A percentile compares a stretch with the other conserved stretches of the same genome.
Evolutionary conservation across 2,329 filamentous ascomycete genomes (phyloP).

Genomic region (Colletotrichum sp.): DNA sequence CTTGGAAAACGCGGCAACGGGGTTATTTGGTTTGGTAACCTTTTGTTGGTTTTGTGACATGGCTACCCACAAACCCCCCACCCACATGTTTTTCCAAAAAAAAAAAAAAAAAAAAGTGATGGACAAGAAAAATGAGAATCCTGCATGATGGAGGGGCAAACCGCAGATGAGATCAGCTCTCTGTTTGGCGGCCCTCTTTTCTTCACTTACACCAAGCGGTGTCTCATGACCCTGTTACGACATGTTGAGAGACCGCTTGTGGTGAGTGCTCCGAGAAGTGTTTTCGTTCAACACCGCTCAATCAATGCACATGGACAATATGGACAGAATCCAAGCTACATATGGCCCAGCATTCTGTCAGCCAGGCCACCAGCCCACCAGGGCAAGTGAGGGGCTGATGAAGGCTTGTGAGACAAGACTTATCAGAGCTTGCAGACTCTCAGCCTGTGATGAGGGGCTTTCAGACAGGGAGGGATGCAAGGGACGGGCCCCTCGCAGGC

Average conservation of each 20-base stretch:
- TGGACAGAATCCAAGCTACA: background rate
- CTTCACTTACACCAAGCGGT: background rate
- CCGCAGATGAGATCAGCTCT: background rate
- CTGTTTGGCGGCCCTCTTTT: background rate
- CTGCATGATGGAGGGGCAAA: background rate
- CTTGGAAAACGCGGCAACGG: too few relatives aligned
- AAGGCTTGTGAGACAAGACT: constrained; percentile 5
- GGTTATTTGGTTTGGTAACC: too few relatives aligned
- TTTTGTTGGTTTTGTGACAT: too few relatives aligned
- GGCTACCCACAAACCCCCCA: too few relatives aligned
- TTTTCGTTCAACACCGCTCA: background rate
- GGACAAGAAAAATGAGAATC: background rate
- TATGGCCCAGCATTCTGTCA: background rate
- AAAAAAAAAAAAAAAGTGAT: background rate
- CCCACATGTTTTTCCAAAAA: too few relatives aligned
- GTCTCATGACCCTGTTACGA: background rate
- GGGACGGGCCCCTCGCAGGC: constrained; percentile 3
- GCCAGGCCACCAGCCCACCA: background rate
- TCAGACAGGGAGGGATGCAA: constrained; percentile 19
- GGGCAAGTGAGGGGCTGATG: background rate
- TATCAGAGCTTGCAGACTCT: constrained; percentile 3
- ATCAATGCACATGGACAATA: background rate
- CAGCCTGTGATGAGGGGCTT: constrained; percentile 15
- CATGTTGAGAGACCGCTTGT: background rate
- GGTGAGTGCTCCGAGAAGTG: background rate